Percentiles rank a stretch among this genome's conserved stretches.
Conservation (phyloP, 2,329 filamentous ascomycete species). For the Beauveria rudraprayagi region DNA sequence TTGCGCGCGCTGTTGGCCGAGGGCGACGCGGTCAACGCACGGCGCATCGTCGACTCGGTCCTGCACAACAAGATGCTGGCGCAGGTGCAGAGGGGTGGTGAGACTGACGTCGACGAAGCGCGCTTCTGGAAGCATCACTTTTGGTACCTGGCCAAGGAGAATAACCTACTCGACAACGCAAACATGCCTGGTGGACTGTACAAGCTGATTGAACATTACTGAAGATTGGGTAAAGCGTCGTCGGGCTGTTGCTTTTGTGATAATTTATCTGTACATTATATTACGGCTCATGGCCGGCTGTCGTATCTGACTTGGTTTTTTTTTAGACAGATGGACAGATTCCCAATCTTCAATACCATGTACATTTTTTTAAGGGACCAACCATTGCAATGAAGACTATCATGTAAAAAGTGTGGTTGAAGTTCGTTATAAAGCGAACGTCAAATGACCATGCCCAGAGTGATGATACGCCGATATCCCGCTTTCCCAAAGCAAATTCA, state of each 20-base stretch:
- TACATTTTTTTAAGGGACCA: not conserved
- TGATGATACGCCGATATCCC: not conserved
- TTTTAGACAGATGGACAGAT: not conserved
- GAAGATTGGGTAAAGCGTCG: not conserved
- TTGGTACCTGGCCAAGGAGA: constrained; percentile 37
- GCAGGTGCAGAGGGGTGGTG: constrained; percentile 12
- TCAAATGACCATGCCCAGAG: not conserved
- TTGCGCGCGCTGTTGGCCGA: constrained; percentile 25
- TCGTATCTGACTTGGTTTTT: not conserved
- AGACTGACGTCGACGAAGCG: constrained; percentile 14
- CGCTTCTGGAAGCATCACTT: constrained; percentile 42
- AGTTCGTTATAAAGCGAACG: not conserved
- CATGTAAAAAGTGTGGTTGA: not conserved
- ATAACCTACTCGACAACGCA: constrained; percentile 27
- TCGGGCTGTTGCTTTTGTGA: not conserved
- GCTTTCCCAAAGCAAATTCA: not conserved
- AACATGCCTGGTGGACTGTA: constrained; percentile 16
- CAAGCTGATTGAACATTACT: constrained; percentile 8
- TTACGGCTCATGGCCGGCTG: not conserved
- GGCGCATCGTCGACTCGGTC: constrained; percentile 24
- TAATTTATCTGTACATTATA: not conserved
- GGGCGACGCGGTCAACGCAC: constrained; percentile 21
- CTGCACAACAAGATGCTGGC: constrained; percentile 21
- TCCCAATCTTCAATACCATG: not conserved
- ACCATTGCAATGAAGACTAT: not conserved